A percentile compares a stretch with the other conserved stretches of the same genome.
These are phyloP conservation scores for Pleurotus tuoliensis DNA, from an alignment of 768 basidiomycete species.

Conservation along the genomic window DNA sequence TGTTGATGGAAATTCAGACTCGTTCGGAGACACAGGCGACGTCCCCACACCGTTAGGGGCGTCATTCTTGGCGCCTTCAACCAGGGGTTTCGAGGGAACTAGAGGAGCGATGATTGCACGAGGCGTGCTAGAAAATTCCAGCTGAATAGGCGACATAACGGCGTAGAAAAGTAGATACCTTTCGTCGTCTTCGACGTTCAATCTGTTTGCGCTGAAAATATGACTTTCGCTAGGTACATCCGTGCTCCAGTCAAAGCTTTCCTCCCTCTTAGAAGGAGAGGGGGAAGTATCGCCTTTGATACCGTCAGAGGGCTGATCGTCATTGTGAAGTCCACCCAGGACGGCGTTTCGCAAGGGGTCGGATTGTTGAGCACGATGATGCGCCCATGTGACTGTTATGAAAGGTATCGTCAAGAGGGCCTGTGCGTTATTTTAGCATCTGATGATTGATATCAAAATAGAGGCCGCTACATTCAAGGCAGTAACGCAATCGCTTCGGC, in stretches of 20 bases:
- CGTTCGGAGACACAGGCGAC: constrained; percentile 50
- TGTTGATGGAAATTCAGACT: constrained; percentile 44
- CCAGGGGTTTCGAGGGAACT: not conserved
- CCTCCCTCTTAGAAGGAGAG: too few relatives aligned
- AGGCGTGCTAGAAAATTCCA: constrained; percentile 10
- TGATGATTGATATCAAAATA: not conserved
- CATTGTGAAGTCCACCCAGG: too few relatives aligned
- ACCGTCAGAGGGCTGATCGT: too few relatives aligned
- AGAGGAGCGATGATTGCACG: not conserved
- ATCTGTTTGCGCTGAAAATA: not conserved
- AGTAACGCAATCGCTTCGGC: constrained; percentile 70
- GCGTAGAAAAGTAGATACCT: constrained; percentile 8
- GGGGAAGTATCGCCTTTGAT: too few relatives aligned
- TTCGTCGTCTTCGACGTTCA: constrained; percentile 12
- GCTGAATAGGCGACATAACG: not conserved
- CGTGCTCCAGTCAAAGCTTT: constrained; percentile 2
- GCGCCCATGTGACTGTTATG: constrained; percentile 77
- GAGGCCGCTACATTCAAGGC: constrained; percentile 55
- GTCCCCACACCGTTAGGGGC: constrained; percentile 36
- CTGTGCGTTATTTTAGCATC: constrained; percentile 31
- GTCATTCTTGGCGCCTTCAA: too few relatives aligned
- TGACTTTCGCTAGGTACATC: not conserved
- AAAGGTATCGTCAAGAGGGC: constrained; percentile 68
- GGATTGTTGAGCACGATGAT: constrained; percentile 37
- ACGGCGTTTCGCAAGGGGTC: too few relatives aligned